Evolutionary conservation across 2,329 filamentous ascomycete genomes (phyloP), one percentile per base, ranked within the genome.

Genomic region (Pezicula neosporulosa): DNA sequence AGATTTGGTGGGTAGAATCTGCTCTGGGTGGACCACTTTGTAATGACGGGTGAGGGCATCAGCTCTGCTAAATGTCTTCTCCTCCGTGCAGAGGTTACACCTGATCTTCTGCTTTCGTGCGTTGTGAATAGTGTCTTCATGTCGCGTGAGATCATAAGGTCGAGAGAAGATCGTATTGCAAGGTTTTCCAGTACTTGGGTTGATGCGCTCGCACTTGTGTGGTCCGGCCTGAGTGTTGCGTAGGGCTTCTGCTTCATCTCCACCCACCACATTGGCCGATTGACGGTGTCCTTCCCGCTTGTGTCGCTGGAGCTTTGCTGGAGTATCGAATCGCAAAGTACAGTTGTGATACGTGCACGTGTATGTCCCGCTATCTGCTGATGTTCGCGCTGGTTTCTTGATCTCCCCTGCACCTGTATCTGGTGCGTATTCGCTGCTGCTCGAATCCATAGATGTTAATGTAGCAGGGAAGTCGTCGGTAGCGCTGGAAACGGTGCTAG

Each of bases 91-190:
- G 44, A 96, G 74, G 56, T 92, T 85, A 70, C 94, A 99, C 42
- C 90, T 86, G 7, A 97, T 91, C 75, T 97, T 97, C 69, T 92
- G 86, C 77, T 97, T 97, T 63, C 89, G 85, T 1, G 85, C 86
- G 62, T 97, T 97, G 78, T 97, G 94, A 58, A 97, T 97, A 0
- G 94, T 97, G 60, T 97, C 93, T 69, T 99, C 94, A 66, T 99
- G 94, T 19, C 94, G 81, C 0, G 94, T 99, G 48, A 99, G 78
- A 70, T 99, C 94, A 76, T 99, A 99, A 1, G 94, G 94, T 18
- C 94, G 80, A 1, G 93, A 97, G 71, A 99, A 97, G 49, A 96
- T 78, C 0, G 91, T 95, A 67, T 90, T 93, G 79, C 94, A 97
- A 0, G 91, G 87, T 73, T 97, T 97, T 57, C 90, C 90, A 0